These are phyloP conservation scores for Hypericum androsaemum DNA, from an alignment of 345 rosid genomes.

Conservation along the genomic window DNA sequence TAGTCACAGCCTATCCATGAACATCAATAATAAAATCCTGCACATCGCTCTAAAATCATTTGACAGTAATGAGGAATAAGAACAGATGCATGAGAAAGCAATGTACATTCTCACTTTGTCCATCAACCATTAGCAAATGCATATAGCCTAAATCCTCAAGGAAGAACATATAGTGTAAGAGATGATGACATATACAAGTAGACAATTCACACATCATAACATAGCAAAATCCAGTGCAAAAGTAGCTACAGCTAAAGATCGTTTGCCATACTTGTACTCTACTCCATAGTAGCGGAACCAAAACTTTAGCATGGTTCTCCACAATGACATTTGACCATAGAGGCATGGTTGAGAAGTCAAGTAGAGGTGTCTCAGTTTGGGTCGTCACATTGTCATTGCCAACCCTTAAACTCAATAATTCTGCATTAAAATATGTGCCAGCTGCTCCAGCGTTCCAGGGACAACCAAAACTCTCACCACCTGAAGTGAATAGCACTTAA, in stretches of 20 bases:
- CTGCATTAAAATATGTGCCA: slow-evolving; percentile 87
- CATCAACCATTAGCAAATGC: too few species aligned
- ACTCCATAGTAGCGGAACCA: slow-evolving; percentile 92
- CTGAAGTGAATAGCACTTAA: slow-evolving; percentile 29
- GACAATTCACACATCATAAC: background rate
- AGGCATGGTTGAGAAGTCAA: slow-evolving; percentile 73
- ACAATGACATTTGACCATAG: slow-evolving; percentile 87
- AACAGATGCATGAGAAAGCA: too few species aligned
- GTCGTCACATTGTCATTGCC: slow-evolving; percentile 76
- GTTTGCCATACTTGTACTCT: slow-evolving; percentile 68
- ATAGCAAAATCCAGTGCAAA: too few species aligned
- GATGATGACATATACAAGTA: slow-evolving; percentile 1
- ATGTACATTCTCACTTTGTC: too few species aligned
- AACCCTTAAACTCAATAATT: slow-evolving; percentile 73
- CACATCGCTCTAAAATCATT: too few species aligned
- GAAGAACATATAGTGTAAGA: slow-evolving; percentile 4
- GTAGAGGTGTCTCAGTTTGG: slow-evolving; percentile 91
- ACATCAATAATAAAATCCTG: too few species aligned
- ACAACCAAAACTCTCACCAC: slow-evolving; percentile 82
- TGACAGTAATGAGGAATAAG: background rate
- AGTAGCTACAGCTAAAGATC: too few species aligned
- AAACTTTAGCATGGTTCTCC: slow-evolving; percentile 83
- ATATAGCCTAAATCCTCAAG: background rate
- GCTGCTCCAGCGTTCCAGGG: slow-evolving; percentile 92
- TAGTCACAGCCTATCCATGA: too few species aligned